phyloP scores from a whole-genome alignment of 2,329 filamentous ascomycete species.

The Xylariaceae sp. region DNA sequence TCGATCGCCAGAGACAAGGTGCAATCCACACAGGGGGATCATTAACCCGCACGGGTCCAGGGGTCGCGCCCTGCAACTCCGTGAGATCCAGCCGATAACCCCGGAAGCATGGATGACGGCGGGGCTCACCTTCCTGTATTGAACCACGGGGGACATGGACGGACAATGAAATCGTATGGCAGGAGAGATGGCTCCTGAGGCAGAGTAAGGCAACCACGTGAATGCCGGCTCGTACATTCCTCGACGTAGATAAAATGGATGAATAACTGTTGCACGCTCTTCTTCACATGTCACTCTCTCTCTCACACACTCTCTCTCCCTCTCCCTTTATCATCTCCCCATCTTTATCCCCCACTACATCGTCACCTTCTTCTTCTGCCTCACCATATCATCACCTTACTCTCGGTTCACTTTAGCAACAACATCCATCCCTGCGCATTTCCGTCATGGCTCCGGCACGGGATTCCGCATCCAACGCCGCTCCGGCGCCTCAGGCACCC shows the following conservation, averaged over 20 bases:
- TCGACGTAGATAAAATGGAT: conserved; percentile 7
- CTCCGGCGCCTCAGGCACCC: conserved; percentile 25
- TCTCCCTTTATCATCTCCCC: conserved; percentile 2
- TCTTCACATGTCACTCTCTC: neutral
- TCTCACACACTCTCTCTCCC: neutral
- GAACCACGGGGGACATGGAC: conserved; percentile 5
- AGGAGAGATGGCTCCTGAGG: neutral
- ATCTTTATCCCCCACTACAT: neutral
- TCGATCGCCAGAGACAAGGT: conserved; percentile 2
- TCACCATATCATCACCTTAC: neutral
- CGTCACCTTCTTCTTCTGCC: neutral
- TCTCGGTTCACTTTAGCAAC: neutral
- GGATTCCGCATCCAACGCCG: conserved; percentile 27
- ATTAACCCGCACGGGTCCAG: conserved; percentile 26
- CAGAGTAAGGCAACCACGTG: neutral
- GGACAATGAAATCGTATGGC: conserved; percentile 12
- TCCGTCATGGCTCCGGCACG: conserved; percentile 26
- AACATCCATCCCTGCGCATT: neutral
- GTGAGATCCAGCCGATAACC: conserved; percentile 24
- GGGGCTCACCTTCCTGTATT: conserved; percentile 23
- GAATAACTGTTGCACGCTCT: conserved; percentile 12
- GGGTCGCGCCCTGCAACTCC: conserved; percentile 23
- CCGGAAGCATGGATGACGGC: conserved; percentile 21
- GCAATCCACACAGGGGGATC: conserved; percentile 25
- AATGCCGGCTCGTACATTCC: neutral